phyloP scores from a whole-genome alignment of 345 rosid genomes.

The Eucalyptus fibrosa region DNA sequence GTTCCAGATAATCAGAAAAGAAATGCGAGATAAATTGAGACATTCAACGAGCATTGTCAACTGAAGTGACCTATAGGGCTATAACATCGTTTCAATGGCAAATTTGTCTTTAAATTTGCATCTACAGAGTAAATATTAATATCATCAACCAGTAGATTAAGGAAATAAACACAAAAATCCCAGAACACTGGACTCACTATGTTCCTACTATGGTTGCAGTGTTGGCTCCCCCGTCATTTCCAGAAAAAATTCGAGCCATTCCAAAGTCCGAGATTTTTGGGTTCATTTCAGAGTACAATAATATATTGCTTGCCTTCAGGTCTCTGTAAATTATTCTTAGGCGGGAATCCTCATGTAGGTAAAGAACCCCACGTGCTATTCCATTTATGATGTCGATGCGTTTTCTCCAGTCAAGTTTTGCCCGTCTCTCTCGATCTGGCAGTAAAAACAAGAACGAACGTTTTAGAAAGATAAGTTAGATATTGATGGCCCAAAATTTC shows the following conservation, averaged over 20 bases:
- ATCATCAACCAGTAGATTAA: not conserved
- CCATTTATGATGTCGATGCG: slow-evolving; percentile 4
- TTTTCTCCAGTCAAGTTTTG: slow-evolving; percentile 2
- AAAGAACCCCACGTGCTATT: slow-evolving; percentile 12
- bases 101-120: not conserved
- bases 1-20: slow-evolving; percentile 48
- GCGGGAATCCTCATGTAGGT: slow-evolving; percentile 39
- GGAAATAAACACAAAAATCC: not conserved
- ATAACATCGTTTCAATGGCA: not conserved
- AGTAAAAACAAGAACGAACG: too few species aligned
- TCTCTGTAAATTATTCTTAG: not conserved
- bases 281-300: too few species aligned
- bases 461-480: not conserved
- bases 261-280: slow-evolving; percentile 45
- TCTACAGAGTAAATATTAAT: too few species aligned
- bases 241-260: slow-evolving; percentile 24
- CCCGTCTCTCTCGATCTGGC: slow-evolving; percentile 3
- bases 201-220: slow-evolving; percentile 35
- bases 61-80: not conserved
- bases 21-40: not conserved
- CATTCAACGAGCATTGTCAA: not conserved
- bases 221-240: slow-evolving; percentile 14
- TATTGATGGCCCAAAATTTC: not conserved
- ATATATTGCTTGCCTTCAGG: too few species aligned
- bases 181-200: slow-evolving; percentile 5